Evolutionary conservation across 2,329 filamentous ascomycete species (phyloP).

Genomic region (Beauveria caledonica): DNA sequence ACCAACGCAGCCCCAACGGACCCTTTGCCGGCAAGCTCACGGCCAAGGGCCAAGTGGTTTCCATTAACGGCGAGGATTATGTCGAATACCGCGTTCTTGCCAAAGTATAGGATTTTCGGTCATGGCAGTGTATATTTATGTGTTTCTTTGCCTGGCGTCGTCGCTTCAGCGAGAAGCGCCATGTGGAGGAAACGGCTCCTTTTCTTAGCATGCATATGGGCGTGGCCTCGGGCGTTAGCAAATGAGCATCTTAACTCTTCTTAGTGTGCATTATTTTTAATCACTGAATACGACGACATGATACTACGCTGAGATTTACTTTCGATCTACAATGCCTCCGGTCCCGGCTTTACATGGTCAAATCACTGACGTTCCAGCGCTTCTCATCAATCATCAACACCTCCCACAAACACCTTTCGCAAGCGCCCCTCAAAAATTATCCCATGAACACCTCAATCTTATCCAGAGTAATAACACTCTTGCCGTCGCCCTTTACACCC

Average conservation of each 20-base stretch:
- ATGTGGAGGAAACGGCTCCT: background rate
- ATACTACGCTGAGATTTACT: background rate
- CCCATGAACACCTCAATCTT: background rate
- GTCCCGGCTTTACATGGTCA: background rate
- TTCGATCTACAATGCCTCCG: too few relatives aligned
- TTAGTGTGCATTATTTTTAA: background rate
- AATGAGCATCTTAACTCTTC: background rate
- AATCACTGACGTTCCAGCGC: too few relatives aligned
- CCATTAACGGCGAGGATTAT: conserved; percentile 58
- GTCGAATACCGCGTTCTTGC: conserved; percentile 59
- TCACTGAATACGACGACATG: conserved; percentile 3
- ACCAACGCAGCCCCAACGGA: conserved; percentile 52
- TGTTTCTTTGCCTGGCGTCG: background rate
- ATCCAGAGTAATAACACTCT: conserved; percentile 10
- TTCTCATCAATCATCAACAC: too few relatives aligned
- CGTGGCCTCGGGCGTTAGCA: background rate
- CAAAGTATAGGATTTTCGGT: conserved; percentile 26
- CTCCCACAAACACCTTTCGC: background rate
- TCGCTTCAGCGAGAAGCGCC: background rate
- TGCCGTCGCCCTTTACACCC: conserved; percentile 9
- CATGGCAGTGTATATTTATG: background rate
- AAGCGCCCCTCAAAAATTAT: background rate
- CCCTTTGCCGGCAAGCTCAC: conserved; percentile 57
- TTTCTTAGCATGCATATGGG: conserved; percentile 3
- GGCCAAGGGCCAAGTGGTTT: conserved; percentile 52